Conservation (phyloP, 2,329 filamentous ascomycete species). For the Microdochium nivale region DNA sequence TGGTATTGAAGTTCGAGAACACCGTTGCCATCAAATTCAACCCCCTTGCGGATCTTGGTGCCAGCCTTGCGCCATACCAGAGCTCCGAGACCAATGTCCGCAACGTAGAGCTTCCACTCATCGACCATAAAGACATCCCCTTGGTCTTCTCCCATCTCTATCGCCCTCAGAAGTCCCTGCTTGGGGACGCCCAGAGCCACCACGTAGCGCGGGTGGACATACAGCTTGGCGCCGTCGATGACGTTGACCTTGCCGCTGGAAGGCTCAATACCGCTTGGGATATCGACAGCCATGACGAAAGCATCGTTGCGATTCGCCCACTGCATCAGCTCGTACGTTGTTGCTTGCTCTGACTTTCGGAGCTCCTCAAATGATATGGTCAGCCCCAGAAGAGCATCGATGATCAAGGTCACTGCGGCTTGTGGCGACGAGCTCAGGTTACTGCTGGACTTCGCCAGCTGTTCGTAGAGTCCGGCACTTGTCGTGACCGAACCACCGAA, state of each 20-base stretch:
- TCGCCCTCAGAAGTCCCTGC: slow-evolving; percentile 69
- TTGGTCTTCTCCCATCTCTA: slow-evolving; percentile 50
- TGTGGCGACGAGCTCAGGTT: slow-evolving; percentile 16
- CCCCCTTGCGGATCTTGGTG: slow-evolving; percentile 70
- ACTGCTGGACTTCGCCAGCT: slow-evolving; percentile 38
- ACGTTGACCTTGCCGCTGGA: slow-evolving; percentile 58
- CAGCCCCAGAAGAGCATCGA: slow-evolving; percentile 82
- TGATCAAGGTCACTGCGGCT: slow-evolving; percentile 23
- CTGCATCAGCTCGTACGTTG: slow-evolving; percentile 81
- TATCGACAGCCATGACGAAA: slow-evolving; percentile 77
- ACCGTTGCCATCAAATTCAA: slow-evolving; percentile 86
- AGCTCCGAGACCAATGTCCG: slow-evolving; percentile 77
- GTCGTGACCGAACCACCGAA: slow-evolving; percentile 66
- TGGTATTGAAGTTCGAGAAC: slow-evolving; percentile 60
- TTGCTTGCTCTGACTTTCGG: slow-evolving; percentile 70
- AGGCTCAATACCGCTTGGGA: slow-evolving; percentile 82
- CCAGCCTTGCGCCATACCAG: slow-evolving; percentile 80
- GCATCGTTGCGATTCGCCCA: slow-evolving; percentile 88
- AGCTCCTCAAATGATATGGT: slow-evolving; percentile 86
- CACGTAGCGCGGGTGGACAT: slow-evolving; percentile 73
- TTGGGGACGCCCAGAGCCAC: slow-evolving; percentile 84
- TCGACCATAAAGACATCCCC: slow-evolving; percentile 38
- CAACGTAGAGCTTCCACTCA: slow-evolving; percentile 74
- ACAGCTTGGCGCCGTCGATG: slow-evolving; percentile 69
- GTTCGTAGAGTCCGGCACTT: slow-evolving; percentile 54